Evolutionary conservation across 108 stramenopile species (phyloP).

Genomic region (Fragilariopsis cylindrus): DNA sequence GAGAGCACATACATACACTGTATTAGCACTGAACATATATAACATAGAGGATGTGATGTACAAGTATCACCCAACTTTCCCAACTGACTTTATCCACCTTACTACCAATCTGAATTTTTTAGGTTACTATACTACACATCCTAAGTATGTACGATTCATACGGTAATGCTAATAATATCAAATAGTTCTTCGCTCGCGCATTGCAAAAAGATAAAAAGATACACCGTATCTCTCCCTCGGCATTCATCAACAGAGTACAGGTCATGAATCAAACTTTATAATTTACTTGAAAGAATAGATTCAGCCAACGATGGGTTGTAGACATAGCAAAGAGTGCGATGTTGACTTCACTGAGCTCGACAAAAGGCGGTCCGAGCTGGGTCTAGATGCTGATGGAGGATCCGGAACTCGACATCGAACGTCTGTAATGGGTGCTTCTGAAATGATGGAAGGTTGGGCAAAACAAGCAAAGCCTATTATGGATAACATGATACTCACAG

Average conservation of each 20-base stretch:
- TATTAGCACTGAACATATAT: background rate
- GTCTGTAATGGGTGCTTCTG: background rate
- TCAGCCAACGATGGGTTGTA: constrained; percentile 14
- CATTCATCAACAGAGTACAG: background rate
- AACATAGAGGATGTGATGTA: background rate
- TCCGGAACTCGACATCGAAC: background rate
- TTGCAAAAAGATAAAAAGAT: background rate
- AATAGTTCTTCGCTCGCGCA: background rate
- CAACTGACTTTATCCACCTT: background rate
- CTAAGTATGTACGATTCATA: too few species aligned
- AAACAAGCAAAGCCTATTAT: constrained; percentile 27
- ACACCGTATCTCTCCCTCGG: background rate
- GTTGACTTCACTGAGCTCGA: constrained; percentile 24
- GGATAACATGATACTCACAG: constrained; percentile 10
- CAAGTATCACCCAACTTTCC: background rate
- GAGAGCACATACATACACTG: background rate
- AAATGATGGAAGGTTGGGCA: constrained; percentile 2
- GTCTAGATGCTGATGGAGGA: background rate
- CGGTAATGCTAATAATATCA: too few species aligned
- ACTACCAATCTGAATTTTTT: background rate
- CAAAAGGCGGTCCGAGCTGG: constrained; percentile 6
- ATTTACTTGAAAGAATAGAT: background rate
- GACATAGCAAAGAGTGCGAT: constrained; percentile 2
- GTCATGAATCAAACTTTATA: background rate
- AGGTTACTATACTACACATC: background rate